phyloP scores from a whole-genome alignment of 2,329 filamentous ascomycete genomes.

The Alternaria brassicicola region DNA sequence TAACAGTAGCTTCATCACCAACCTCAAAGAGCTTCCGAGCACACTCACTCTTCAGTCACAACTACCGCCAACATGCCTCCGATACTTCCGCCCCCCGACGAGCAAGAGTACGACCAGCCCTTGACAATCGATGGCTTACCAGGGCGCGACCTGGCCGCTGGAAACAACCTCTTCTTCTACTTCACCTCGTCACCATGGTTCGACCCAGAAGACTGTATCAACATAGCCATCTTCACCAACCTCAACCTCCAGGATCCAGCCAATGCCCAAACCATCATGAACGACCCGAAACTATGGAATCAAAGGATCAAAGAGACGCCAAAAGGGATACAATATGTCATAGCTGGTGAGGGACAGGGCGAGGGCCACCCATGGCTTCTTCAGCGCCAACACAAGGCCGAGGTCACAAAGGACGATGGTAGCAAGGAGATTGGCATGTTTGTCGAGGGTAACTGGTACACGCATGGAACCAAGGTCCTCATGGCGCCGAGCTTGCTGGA shows the following conservation, averaged over 20 bases:
- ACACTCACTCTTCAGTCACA: background rate
- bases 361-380: slow-evolving; percentile 65
- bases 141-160: slow-evolving; percentile 30
- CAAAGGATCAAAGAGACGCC: slow-evolving; percentile 57
- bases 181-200: slow-evolving; percentile 69
- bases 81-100: slow-evolving; percentile 40
- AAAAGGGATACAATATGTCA: slow-evolving; percentile 64
- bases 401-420: slow-evolving; percentile 42
- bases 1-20: background rate
- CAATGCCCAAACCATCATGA: slow-evolving; percentile 55
- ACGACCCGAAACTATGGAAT: slow-evolving; percentile 64
- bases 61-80: slow-evolving; percentile 32
- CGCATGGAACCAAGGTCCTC: slow-evolving; percentile 65
- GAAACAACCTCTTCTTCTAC: slow-evolving; percentile 61
- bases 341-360: slow-evolving; percentile 62
- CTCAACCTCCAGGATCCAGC: slow-evolving; percentile 53
- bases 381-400: slow-evolving; percentile 58
- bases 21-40: slow-evolving; percentile 4
- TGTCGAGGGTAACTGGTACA: slow-evolving; percentile 64
- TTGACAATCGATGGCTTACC: slow-evolving; percentile 27
- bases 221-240: slow-evolving; percentile 60
- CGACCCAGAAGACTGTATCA: slow-evolving; percentile 64
- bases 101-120: slow-evolving; percentile 40
- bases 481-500: slow-evolving; percentile 67
- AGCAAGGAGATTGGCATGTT: slow-evolving; percentile 54